A percentile compares a stretch with the other conserved stretches of the same genome.
Conservation (phyloP, 352 stramenopile genomes). For the Pythium sukuiense region DNA sequence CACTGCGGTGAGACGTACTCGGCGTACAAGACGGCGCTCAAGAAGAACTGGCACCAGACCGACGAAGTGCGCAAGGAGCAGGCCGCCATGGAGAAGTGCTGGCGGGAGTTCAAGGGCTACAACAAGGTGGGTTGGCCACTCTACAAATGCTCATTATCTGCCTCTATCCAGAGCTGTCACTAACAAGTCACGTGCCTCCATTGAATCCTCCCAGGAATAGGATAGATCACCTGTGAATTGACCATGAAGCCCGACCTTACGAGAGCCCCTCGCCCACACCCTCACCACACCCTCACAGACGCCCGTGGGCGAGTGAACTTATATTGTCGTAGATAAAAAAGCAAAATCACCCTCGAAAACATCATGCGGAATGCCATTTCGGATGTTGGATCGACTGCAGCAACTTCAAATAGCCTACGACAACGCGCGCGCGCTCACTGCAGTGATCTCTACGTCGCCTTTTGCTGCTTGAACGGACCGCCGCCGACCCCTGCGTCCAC, state of each 20-base stretch:
- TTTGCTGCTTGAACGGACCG: conserved; percentile 53
- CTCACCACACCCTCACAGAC: conserved; percentile 1
- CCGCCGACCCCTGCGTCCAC: conserved; percentile 73
- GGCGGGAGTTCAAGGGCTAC: conserved; percentile 76
- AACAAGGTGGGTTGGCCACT: conserved; percentile 27
- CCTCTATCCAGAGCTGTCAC: too few species aligned
- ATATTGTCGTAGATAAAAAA: conserved; percentile 31
- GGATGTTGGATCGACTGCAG: neutral
- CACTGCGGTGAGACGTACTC: conserved; percentile 85
- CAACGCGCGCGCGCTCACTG: neutral
- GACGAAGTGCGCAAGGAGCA: conserved; percentile 86
- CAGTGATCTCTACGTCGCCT: neutral
- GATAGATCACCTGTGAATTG: conserved; percentile 30
- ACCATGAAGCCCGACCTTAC: conserved; percentile 13
- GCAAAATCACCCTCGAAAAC: neutral
- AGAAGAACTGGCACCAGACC: conserved; percentile 89
- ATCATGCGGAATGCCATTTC: neutral
- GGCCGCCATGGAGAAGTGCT: conserved; percentile 83
- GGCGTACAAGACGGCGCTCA: conserved; percentile 87
- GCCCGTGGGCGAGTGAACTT: conserved; percentile 23
- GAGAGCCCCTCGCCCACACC: neutral
- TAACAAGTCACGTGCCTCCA: too few species aligned
- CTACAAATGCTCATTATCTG: neutral
- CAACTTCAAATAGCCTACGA: neutral
- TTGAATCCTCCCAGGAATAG: conserved; percentile 19